Evolutionary conservation across 805 yeast species (phyloP).

Genomic region (Ogataea neopini): DNA sequence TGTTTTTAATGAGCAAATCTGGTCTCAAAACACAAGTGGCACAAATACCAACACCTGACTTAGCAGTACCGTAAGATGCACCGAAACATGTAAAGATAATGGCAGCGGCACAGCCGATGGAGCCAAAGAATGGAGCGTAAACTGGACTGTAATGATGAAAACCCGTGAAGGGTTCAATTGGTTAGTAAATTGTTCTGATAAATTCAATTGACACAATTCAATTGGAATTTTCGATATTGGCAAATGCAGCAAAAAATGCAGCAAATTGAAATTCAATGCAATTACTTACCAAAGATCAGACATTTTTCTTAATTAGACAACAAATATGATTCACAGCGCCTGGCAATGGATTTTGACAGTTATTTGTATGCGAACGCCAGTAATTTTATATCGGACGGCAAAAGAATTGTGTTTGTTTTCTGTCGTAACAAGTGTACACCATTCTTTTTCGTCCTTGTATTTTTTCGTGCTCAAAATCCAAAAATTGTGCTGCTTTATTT

Average conservation of each 20-base stretch:
- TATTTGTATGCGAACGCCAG: constrained; percentile 4
- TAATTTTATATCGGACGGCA: neutral
- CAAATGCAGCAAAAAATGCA: constrained; percentile 4
- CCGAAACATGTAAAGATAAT: constrained; percentile 98
- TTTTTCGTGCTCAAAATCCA: constrained; percentile 4
- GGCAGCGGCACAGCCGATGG: constrained; percentile 99
- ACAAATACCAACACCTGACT: constrained; percentile 98
- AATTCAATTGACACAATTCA: too few species aligned
- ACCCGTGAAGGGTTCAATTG: neutral
- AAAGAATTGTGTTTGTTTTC: neutral
- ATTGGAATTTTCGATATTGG: neutral
- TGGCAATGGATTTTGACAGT: constrained; percentile 3
- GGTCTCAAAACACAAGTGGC: constrained; percentile 98
- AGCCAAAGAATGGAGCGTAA: constrained; percentile 96
- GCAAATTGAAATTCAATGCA: neutral
- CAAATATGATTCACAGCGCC: constrained; percentile 1
- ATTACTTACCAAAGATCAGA: constrained; percentile 25
- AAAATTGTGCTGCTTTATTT: constrained; percentile 13
- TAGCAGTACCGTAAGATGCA: constrained; percentile 99
- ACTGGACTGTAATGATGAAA: constrained; percentile 52
- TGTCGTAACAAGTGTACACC: constrained; percentile 8
- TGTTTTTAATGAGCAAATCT: constrained; percentile 87
- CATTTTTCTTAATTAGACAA: constrained; percentile 10
- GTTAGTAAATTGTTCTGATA: neutral
- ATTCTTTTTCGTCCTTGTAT: constrained; percentile 2